Base-by-base conservation (phyloP, 1,284 basidiomycete species). In the Amylostereum chailletii region DNA sequence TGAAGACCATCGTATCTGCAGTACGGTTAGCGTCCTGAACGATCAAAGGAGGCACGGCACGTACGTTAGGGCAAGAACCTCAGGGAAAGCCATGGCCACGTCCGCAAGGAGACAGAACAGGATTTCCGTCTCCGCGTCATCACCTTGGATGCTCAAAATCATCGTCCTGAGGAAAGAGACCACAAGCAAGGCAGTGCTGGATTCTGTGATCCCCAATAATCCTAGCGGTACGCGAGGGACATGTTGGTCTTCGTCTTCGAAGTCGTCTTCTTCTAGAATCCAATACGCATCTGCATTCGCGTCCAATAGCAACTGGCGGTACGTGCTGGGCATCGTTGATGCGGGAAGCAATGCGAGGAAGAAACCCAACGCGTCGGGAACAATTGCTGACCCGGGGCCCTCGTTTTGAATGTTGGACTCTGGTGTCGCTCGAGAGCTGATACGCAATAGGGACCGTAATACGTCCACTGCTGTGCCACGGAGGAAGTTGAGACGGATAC, bases 91-190 rank as follows among this genome's bases (percentile, higher is more conserved):
- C 8, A 71, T 65, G 29, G 81, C 80, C n/a, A 91, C 76, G 42
- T 91, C 86, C 30, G 89, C 79, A 33, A 95, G 71, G 34, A 94
- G 65, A 43, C 75, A 75, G 62, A 87, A 93, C 43, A 94, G 64
- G 47, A 94, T 84, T 58, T 91, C 81, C 10, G 84, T 83, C 67
- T 95, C 92, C 1, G 75, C 71, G 55, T 89, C 86, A 59, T 92
- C 88, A 3, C 85, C 83, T 62, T 89, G 84, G 0, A 87, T 84
- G n/a, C 79, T 84, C 39, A 72, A 71, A 36, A 94, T 72, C 66
- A 94, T 88, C 1, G 86, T 82, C 2, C 81, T 81, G 34, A 85
- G 71, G 60, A 94, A 86, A 0, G 90, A 86, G 39, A 83, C 77
- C 3, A 83, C 72, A 19, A 94, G 73, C 10, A 94, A 68, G 0